Evolutionary conservation across 78 protist species (phyloP).

Genomic region (Cavenderia fasciculata): DNA sequence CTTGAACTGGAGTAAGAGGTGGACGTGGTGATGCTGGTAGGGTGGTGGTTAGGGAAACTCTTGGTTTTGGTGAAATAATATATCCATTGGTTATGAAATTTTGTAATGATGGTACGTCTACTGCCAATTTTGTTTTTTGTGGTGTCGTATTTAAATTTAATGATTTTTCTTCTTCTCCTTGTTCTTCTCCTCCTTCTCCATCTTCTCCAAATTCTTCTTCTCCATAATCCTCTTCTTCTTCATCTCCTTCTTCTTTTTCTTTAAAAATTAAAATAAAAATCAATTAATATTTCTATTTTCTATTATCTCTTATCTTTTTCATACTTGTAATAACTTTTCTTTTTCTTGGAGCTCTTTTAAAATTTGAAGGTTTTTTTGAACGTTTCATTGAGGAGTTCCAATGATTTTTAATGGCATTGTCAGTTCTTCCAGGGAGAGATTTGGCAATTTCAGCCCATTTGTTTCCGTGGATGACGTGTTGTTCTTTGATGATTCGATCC

Average conservation of each 20-base stretch:
- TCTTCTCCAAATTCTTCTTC: too few relatives aligned
- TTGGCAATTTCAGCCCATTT: constrained; percentile 94
- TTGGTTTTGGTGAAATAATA: background rate
- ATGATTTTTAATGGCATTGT: constrained; percentile 95
- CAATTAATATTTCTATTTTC: too few relatives aligned
- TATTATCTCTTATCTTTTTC: too few relatives aligned
- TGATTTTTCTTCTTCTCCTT: too few relatives aligned
- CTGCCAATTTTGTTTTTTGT: too few relatives aligned
- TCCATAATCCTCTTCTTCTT: constrained; percentile 12
- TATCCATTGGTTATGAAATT: background rate
- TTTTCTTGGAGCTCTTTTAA: too few relatives aligned
- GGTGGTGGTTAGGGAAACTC: background rate
- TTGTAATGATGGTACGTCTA: constrained; percentile 15
- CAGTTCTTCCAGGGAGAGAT: constrained; percentile 92
- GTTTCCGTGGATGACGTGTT: constrained; percentile 87
- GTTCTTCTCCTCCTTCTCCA: too few relatives aligned
- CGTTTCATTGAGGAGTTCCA: constrained; percentile 94
- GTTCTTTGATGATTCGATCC: constrained; percentile 83
- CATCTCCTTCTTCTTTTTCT: background rate
- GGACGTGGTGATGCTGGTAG: background rate
- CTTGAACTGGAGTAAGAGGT: background rate
- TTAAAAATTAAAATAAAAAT: background rate
- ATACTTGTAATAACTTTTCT: too few relatives aligned
- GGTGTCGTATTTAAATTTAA: too few relatives aligned
- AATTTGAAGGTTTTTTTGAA: too few relatives aligned